Conservation (phyloP, 2,329 filamentous ascomycete species). For the Grosmannia serpens region DNA sequence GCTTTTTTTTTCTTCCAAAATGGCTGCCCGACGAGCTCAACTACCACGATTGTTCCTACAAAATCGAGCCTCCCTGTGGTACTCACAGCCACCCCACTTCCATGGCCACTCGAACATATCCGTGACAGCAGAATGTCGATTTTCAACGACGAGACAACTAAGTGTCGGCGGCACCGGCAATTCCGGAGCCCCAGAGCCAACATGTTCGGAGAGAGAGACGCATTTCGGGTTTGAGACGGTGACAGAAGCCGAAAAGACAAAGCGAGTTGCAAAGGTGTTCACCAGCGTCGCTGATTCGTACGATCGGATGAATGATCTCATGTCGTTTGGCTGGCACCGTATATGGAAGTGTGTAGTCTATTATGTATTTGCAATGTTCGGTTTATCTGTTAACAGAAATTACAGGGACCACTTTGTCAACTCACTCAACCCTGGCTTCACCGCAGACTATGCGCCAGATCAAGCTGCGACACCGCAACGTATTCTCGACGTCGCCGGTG, state of each 20-base stretch:
- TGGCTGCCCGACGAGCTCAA: not conserved
- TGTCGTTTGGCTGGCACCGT: constrained; percentile 94
- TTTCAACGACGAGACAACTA: not conserved
- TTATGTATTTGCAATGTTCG: not conserved
- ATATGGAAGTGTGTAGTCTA: constrained; percentile 62
- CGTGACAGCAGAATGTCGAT: not conserved
- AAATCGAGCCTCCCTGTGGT: not conserved
- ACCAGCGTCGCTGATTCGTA: constrained; percentile 90
- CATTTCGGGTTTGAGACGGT: constrained; percentile 89
- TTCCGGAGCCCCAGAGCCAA: no score
- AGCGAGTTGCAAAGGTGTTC: constrained; percentile 74
- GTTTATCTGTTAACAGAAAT: not conserved
- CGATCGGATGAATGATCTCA: constrained; percentile 97
- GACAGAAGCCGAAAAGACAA: constrained; percentile 62
- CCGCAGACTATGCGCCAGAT: constrained; percentile 17
- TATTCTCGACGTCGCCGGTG: constrained; percentile 93
- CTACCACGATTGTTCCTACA: not conserved
- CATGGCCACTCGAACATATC: not conserved
- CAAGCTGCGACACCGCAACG: constrained; percentile 41
- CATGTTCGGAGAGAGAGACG: constrained; percentile 35
- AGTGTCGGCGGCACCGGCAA: no score
- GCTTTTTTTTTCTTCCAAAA: not conserved
- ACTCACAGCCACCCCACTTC: not conserved
- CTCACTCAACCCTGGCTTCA: constrained; percentile 70
- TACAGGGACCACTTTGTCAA: constrained; percentile 78